phyloP scores from a whole-genome alignment of 495 filamentous ascomycete species.

The Pseudoneurospora amorphoporcata region DNA sequence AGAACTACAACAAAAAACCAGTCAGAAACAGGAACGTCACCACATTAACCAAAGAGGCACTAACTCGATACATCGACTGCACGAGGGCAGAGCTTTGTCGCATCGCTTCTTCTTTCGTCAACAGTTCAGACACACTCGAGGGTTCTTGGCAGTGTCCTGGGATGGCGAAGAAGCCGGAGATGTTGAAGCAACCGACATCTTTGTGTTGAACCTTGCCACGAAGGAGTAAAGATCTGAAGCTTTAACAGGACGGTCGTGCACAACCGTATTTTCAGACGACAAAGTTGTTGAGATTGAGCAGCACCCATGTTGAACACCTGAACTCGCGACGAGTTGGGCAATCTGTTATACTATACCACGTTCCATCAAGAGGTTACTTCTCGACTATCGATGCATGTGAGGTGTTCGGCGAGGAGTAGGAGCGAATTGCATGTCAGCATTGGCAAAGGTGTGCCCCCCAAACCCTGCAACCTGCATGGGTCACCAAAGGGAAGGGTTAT shows the following conservation, averaged over 20 bases:
- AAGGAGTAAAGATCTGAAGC: not conserved
- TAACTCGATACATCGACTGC: conserved; percentile 18
- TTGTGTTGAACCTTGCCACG: conserved; percentile 1
- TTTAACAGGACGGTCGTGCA: not conserved
- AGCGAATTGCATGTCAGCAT: not conserved
- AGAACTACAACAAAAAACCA: conserved; percentile 2
- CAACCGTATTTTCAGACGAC: not conserved
- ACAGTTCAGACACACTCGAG: conserved; percentile 20
- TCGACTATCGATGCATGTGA: not conserved
- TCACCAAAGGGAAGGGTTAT: not conserved
- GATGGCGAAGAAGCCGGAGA: conserved; percentile 11
- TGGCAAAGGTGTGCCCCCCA: not conserved
- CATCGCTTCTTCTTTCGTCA: conserved; percentile 18
- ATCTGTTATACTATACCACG: not conserved
- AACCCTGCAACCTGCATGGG: not conserved
- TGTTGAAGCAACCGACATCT: conserved; percentile 17
- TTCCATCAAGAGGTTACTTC: not conserved
- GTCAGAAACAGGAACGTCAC: conserved; percentile 1
- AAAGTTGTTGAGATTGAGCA: not conserved
- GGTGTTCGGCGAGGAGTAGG: not conserved
- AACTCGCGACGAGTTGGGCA: not conserved
- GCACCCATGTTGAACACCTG: not conserved
- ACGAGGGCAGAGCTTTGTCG: conserved; percentile 18
- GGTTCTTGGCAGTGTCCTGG: conserved; percentile 9
- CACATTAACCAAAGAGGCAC: not conserved